Evolutionary conservation across 148 eudicot species (phyloP).

Genomic region (Rhododendron henanense): DNA sequence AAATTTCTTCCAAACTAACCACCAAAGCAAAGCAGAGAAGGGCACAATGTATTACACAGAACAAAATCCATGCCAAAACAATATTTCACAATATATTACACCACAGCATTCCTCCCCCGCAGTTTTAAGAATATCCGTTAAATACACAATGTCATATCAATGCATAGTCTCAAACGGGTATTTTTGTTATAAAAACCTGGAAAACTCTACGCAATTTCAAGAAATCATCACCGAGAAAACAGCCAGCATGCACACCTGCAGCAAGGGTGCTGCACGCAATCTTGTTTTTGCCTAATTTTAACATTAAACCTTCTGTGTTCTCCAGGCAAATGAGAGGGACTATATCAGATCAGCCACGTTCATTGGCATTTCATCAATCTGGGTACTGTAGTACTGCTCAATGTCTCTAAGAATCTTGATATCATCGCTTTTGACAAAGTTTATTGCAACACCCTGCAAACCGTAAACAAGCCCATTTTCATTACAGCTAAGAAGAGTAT

Average conservation of each 20-base stretch:
- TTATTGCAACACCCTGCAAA: conserved; percentile 92
- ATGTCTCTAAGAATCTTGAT: conserved; percentile 82
- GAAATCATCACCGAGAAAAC: conserved; percentile 1
- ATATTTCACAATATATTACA: neutral
- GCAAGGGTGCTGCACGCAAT: neutral
- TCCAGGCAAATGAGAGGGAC: neutral
- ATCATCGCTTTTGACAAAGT: conserved; percentile 80
- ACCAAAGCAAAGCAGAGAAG: neutral
- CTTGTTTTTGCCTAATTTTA: neutral
- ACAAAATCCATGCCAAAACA: neutral
- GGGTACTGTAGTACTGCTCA: conserved; percentile 91
- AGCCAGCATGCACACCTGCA: conserved; percentile 20
- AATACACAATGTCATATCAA: neutral
- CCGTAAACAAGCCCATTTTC: conserved; percentile 8
- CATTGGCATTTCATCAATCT: conserved; percentile 96
- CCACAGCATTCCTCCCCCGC: neutral
- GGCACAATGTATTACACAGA: neutral
- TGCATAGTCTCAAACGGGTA: neutral
- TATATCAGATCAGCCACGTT: conserved; percentile 82
- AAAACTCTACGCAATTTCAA: neutral
- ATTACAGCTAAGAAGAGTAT: neutral
- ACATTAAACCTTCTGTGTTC: neutral
- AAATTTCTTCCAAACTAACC: neutral
- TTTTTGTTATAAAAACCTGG: neutral
- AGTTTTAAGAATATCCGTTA: neutral